phyloP scores from a whole-genome alignment of 1,139 yeast genomes.

The Candida glucosophila region DNA sequence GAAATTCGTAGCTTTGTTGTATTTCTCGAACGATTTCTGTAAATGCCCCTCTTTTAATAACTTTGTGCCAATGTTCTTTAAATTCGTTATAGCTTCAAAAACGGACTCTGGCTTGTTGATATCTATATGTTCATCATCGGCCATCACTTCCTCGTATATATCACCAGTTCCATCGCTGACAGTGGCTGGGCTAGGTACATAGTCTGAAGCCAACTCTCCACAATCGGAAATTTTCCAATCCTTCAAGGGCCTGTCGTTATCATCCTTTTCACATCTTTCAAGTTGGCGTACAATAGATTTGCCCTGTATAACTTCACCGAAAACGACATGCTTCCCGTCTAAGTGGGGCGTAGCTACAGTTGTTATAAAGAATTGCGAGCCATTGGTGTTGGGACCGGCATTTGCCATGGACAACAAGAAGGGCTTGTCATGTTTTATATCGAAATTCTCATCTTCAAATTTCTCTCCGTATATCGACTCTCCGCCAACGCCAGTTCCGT shows the following conservation, averaged over 20 bases:
- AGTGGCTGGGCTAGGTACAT: constrained; percentile 26
- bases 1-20: constrained; percentile 61
- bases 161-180: constrained; percentile 90
- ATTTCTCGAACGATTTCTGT: constrained; percentile 54
- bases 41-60: constrained; percentile 60
- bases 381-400: constrained; percentile 92
- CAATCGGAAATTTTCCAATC: constrained; percentile 69
- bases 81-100: constrained; percentile 51
- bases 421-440: constrained; percentile 69
- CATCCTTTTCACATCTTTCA: constrained; percentile 61
- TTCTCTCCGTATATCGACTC: constrained; percentile 92
- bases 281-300: constrained; percentile 71
- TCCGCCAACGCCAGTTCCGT: constrained; percentile 87
- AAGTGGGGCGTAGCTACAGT: constrained; percentile 79
- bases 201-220: constrained; percentile 66
- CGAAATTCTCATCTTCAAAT: constrained; percentile 88
- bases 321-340: constrained; percentile 93
- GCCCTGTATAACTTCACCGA: constrained; percentile 83
- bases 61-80: constrained; percentile 74
- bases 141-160: constrained; percentile 65
- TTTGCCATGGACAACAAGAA: constrained; percentile 93
- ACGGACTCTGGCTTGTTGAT: constrained; percentile 53
- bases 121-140: constrained; percentile 66
- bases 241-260: constrained; percentile 53
- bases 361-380: constrained; percentile 90